phyloP scores from a whole-genome alignment of 495 filamentous ascomycete species.

The Trichoderma parareesei region DNA sequence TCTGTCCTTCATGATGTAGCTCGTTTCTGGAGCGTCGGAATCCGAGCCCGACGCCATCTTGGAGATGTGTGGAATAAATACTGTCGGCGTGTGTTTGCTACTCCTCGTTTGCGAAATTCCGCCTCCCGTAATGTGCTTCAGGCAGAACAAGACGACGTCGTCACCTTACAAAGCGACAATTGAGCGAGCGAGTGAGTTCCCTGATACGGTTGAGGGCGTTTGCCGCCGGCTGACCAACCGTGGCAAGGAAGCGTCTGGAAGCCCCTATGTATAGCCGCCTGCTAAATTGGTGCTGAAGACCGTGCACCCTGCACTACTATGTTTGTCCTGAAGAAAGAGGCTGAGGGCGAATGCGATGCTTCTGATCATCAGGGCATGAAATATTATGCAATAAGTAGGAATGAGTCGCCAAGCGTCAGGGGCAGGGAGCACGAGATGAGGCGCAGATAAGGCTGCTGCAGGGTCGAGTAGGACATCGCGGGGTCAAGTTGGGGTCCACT shows the following conservation, averaged over 20 bases:
- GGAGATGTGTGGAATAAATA: neutral
- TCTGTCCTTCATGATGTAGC: conserved; percentile 46
- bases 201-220: neutral
- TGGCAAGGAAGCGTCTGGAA: conserved; percentile 13
- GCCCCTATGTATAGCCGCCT: neutral
- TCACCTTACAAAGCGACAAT: neutral
- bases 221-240: conserved; percentile 10
- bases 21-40: conserved; percentile 27
- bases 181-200: neutral
- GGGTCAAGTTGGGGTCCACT: neutral
- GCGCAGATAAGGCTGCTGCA: conserved; percentile 1
- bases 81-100: neutral
- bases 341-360: too few relatives aligned
- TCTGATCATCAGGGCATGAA: neutral
- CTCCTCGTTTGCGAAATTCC: neutral
- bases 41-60: conserved; percentile 18
- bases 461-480: conserved; percentile 1
- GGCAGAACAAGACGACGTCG: neutral
- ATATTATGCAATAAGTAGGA: neutral
- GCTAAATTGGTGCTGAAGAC: neutral
- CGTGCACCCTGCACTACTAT: neutral
- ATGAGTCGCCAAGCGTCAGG: neutral
- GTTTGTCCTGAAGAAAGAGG: neutral
- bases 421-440: neutral
- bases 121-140: too few relatives aligned